These are phyloP conservation scores for Scalesia atractyloides DNA, from an alignment of 129 eudicot species.

Conservation along the genomic window DNA sequence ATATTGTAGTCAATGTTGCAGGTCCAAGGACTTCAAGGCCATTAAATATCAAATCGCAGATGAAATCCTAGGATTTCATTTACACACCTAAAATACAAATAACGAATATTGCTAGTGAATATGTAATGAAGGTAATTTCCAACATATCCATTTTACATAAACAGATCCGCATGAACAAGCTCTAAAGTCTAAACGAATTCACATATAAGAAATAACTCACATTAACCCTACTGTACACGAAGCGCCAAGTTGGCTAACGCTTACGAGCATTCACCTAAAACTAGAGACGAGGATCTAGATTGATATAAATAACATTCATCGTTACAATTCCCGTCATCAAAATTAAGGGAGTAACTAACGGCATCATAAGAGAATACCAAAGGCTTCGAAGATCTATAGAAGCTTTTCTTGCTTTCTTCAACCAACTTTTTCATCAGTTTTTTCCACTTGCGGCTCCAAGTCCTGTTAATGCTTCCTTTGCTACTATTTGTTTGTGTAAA, in stretches of 20 bases:
- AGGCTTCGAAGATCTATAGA: constrained; percentile 46
- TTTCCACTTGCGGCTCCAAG: constrained; percentile 38
- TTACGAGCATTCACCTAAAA: not conserved
- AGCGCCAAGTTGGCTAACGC: not conserved
- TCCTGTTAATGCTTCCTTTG: not conserved
- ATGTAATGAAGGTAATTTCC: no score
- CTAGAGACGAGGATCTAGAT: constrained; percentile 11
- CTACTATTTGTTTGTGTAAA: constrained; percentile 34
- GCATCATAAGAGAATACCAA: constrained; percentile 58
- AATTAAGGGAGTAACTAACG: constrained; percentile 69
- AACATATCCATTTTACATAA: no score
- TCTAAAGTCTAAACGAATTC: no score
- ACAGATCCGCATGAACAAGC: no score
- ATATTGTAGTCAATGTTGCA: no score
- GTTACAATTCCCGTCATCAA: constrained; percentile 59
- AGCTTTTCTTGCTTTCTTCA: constrained; percentile 52
- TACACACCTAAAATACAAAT: not conserved
- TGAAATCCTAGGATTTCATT: not conserved
- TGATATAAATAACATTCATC: constrained; percentile 7
- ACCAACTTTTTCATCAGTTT: constrained; percentile 52
- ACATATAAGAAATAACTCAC: not conserved
- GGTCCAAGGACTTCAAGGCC: no score
- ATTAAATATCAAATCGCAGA: no score
- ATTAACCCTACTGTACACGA: not conserved
- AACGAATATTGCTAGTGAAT: no score